Evolutionary conservation across 2,329 filamentous ascomycete genomes (phyloP).

Genomic region (Verticillium isaacii): DNA sequence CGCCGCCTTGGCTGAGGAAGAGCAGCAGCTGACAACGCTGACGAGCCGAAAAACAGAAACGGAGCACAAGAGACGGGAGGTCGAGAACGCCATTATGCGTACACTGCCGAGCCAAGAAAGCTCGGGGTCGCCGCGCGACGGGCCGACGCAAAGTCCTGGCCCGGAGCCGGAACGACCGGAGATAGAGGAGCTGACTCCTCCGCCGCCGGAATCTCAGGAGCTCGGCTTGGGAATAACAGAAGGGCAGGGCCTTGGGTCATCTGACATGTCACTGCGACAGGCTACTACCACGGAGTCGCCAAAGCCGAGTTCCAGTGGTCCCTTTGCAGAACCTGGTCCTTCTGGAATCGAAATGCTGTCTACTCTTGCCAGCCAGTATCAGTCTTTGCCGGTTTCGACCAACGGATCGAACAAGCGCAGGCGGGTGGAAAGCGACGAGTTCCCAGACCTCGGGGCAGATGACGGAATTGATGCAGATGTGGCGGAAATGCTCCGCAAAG

Average conservation of each 20-base stretch:
- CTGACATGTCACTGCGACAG: constrained; percentile 7
- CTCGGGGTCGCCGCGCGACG: constrained; percentile 40
- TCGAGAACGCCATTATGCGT: constrained; percentile 87
- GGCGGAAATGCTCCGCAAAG: constrained; percentile 46
- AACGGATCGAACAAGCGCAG: constrained; percentile 55
- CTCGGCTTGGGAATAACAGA: constrained; percentile 18
- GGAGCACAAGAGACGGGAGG: constrained; percentile 78
- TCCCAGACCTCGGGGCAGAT: constrained; percentile 49
- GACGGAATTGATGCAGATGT: constrained; percentile 55
- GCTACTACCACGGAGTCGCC: constrained; percentile 1
- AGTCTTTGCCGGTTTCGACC: constrained; percentile 41
- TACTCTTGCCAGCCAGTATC: constrained; percentile 37
- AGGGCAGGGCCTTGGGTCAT: constrained; percentile 17
- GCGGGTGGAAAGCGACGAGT: constrained; percentile 47
- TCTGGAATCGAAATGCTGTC: constrained; percentile 35
- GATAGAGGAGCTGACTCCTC: constrained; percentile 84
- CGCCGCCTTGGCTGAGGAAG: constrained; percentile 63
- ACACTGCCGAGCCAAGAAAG: constrained; percentile 61
- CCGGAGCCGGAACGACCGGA: constrained; percentile 69
- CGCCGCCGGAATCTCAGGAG: constrained; percentile 43
- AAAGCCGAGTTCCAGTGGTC: constrained; percentile 3
- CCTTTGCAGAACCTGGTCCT: constrained; percentile 10
- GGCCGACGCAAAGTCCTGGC: constrained; percentile 38
- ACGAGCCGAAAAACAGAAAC: constrained; percentile 64
- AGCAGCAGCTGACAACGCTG: constrained; percentile 60